Base-by-base conservation (phyloP, 352 stramenopile species). In the Aphanomyces astaci region DNA sequence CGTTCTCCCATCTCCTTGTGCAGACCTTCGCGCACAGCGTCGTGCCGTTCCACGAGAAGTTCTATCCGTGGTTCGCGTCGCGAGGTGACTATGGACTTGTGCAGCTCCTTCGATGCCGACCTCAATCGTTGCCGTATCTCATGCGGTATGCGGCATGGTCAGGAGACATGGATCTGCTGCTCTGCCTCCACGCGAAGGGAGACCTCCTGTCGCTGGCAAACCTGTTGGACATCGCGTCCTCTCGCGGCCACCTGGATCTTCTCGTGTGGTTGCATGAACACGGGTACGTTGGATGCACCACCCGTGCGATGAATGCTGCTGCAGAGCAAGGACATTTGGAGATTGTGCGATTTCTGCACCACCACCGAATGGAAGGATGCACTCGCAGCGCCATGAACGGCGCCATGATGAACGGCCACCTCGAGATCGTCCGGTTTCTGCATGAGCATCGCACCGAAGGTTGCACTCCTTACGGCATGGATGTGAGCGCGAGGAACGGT, bases 291-390 rank as follows among this genome's bases (percentile, higher is more conserved):
- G 65, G 70, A 0, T 68, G 70, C 36, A 70, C 64, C 2, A 22
- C 25, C 0, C 53, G 64, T n/a, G 70, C 70, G 30, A 74, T 74
- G 64, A 66, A 74, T 53, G 60, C 31, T 13, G 71, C 71, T 4
- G 71, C 71, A 28, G 66, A 63, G 22, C 24, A 63, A 17, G 71
- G 71, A 24, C 55, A 73, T 43, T 64, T 74, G 2, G 40, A 27
- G 17, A 68, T 72, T 7, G 15, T 74, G 7, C n/a, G 54, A 22
- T 74, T 63, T 36, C 55, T 74, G 13, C 70, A 74, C 24, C 13
- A 63, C 24, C 30, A 74, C 19, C 63, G 70, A 3, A 49, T 1
- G 0, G 70, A 74, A 32, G 70, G 70, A 43, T 74, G 70, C 30
- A 63, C 52, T 4, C 39, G 39, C 11, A 57, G 55, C 10, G 70